Evolutionary conservation across 2,329 filamentous ascomycete genomes (phyloP).

Genomic region (Fusarium floridanum): DNA sequence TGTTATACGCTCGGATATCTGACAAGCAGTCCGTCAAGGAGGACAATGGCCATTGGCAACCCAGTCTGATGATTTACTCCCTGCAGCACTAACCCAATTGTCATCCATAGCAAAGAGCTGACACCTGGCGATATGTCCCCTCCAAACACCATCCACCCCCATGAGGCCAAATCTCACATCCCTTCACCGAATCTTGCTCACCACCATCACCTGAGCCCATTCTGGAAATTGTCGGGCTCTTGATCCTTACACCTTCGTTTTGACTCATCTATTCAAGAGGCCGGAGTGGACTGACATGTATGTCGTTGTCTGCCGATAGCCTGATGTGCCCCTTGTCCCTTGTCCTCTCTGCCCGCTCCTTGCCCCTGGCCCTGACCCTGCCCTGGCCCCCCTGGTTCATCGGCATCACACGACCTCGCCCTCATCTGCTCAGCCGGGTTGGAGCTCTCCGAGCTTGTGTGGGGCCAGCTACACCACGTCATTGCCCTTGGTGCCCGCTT

Average conservation of each 20-base stretch:
- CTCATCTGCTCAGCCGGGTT: slow-evolving; percentile 24
- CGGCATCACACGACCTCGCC: slow-evolving; percentile 40
- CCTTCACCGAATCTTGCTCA: slow-evolving; percentile 8
- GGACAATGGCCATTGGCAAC: not conserved
- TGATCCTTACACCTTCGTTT: slow-evolving; percentile 1
- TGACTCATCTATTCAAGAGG: not conserved
- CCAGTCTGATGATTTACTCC: not conserved
- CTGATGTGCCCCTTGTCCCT: slow-evolving; percentile 25
- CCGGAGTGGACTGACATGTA: slow-evolving; percentile 1
- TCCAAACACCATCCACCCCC: not conserved
- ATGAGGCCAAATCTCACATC: slow-evolving; percentile 13
- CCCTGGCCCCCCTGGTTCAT: slow-evolving; percentile 35
- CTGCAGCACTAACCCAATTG: not conserved
- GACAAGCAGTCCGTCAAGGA: not conserved
- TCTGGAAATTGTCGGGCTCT: not conserved
- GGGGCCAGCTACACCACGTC: slow-evolving; percentile 42
- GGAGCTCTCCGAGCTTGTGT: slow-evolving; percentile 49
- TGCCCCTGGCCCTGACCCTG: slow-evolving; percentile 9
- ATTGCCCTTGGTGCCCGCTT: slow-evolving; percentile 28
- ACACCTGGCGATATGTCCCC: not conserved
- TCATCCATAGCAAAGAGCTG: not conserved
- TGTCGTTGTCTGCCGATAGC: slow-evolving; percentile 9
- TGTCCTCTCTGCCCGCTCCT: not conserved
- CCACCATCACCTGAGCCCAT: not conserved
- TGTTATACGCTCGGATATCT: not conserved